These are phyloP conservation scores for Aspergillus bombycis DNA, from an alignment of 2,329 filamentous ascomycete species.

Conservation along the genomic window DNA sequence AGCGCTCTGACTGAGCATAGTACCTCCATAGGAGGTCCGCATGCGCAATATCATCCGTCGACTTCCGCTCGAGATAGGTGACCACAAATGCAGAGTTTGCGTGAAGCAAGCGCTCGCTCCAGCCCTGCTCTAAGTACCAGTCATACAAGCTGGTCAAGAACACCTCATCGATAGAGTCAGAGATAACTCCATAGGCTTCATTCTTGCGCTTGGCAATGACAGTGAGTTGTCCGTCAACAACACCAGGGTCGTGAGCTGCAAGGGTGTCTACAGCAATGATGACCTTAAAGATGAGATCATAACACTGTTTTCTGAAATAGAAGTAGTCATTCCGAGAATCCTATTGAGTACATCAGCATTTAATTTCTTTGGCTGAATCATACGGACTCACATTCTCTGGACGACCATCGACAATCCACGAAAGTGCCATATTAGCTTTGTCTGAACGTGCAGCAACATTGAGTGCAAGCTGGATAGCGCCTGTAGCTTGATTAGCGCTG, in stretches of 20 bases:
- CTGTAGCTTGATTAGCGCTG: slow-evolving; percentile 29
- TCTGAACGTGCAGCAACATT: slow-evolving; percentile 83
- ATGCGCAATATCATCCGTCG: slow-evolving; percentile 71
- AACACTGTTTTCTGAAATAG: slow-evolving; percentile 74
- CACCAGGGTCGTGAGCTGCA: slow-evolving; percentile 68
- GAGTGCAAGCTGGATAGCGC: slow-evolving; percentile 85
- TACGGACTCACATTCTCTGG: slow-evolving; percentile 56
- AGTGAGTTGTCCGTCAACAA: slow-evolving; percentile 77
- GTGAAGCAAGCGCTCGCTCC: slow-evolving; percentile 81
- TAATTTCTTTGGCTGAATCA: not conserved
- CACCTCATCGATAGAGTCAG: slow-evolving; percentile 84
- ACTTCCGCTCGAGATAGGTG: slow-evolving; percentile 79
- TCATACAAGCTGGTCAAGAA: slow-evolving; percentile 97
- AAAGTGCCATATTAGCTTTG: slow-evolving; percentile 79
- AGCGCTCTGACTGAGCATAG: slow-evolving; percentile 81
- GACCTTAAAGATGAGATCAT: slow-evolving; percentile 83
- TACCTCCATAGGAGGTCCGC: slow-evolving; percentile 93
- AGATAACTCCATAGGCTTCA: slow-evolving; percentile 90
- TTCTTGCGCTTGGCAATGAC: slow-evolving; percentile 75
- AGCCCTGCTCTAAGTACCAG: slow-evolving; percentile 88
- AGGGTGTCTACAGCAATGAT: slow-evolving; percentile 75
- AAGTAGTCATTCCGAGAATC: slow-evolving; percentile 73
- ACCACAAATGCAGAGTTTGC: slow-evolving; percentile 85
- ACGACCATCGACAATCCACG: slow-evolving; percentile 84
- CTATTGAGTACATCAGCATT: slow-evolving; percentile 32